phyloP scores from a whole-genome alignment of 192 early-diverging fungal genomes.

The Coemansia sp. region DNA sequence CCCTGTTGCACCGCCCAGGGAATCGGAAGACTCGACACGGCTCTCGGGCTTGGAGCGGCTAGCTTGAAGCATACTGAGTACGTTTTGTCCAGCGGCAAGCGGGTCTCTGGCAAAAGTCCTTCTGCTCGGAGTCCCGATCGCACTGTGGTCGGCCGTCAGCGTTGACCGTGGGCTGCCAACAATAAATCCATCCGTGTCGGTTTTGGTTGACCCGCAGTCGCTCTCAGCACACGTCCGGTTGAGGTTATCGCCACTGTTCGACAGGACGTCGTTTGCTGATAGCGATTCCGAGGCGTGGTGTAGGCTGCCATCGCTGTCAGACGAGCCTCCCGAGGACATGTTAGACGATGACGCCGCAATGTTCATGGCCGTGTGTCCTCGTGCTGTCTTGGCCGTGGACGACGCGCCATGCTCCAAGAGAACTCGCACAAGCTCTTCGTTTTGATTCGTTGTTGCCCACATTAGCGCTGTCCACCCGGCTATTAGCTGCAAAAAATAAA shows the following conservation, averaged over 20 bases:
- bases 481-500: conserved; percentile 15
- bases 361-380: conserved; percentile 77
- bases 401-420: conserved; percentile 83
- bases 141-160: conserved; percentile 29
- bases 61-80: conserved; percentile 56
- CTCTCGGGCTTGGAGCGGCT: conserved; percentile 27
- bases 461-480: conserved; percentile 89
- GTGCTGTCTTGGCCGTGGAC: conserved; percentile 65
- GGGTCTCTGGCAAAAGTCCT: conserved; percentile 30
- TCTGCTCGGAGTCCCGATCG: conserved; percentile 28
- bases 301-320: conserved; percentile 24
- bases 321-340: conserved; percentile 37
- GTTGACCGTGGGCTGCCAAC: conserved; percentile 42
- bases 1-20: background rate
- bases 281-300: conserved; percentile 32
- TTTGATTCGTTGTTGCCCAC: conserved; percentile 88
- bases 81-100: conserved; percentile 46
- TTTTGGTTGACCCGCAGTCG: conserved; percentile 22
- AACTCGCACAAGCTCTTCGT: conserved; percentile 70
- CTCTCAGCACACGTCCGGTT: conserved; percentile 7
- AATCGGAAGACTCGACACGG: conserved; percentile 5
- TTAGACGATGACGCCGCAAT: conserved; percentile 60
- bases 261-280: conserved; percentile 14
- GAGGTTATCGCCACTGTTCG: conserved; percentile 15
- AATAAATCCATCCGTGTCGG: conserved; percentile 21